Base-by-base conservation (phyloP, 2,329 filamentous ascomycete genomes). In the Pseudopyricularia javanii region DNA sequence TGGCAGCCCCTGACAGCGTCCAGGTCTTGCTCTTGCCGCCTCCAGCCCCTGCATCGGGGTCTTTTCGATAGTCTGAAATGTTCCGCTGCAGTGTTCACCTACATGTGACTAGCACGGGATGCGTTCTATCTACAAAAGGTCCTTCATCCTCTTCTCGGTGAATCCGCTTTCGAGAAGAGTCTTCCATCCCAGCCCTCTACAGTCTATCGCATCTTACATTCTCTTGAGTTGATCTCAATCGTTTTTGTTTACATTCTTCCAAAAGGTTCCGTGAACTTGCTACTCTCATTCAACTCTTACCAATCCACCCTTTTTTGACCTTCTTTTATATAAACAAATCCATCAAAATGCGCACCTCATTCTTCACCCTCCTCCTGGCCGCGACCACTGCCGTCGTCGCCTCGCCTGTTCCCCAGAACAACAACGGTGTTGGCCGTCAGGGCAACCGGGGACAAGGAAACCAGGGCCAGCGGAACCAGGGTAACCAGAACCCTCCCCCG, bases 141-240 rank as follows among this genome's bases (percentile, higher is more conserved):
- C n/a, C n/a, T n/a, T n/a, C n/a, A n/a, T n/a, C n/a, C n/a, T n/a
- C n/a, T n/a, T n/a, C n/a, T n/a, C n/a, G n/a, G n/a, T n/a, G n/a
- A n/a, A n/a, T n/a, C n/a, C n/a, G n/a, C n/a, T 43, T 11, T 43
- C 37, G 11, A 20, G 17, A 43, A 20, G 24, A 43, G 37, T 11
- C 20, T 43, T 20, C 37, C 5, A 43, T 43, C 7, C 17, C 20
- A 43, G 37, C 37, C 48, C 24, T 34, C 35, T 30, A 22, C 48
- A 34, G 30, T 26, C 17, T 22, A 22, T 26, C 9, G 15, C 12
- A 50, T 22, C 17, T 45, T 47, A 12, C n/a, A 17, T 45, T 47
- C 26, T 43, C n/a, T 34, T 17, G 50, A 52, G 50, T 52, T 52
- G 50, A 52, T 52, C 50, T 52, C 50, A 47, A 32, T 45, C 50